Conservation (phyloP, 805 yeast species). For the Candida berthetii region DNA sequence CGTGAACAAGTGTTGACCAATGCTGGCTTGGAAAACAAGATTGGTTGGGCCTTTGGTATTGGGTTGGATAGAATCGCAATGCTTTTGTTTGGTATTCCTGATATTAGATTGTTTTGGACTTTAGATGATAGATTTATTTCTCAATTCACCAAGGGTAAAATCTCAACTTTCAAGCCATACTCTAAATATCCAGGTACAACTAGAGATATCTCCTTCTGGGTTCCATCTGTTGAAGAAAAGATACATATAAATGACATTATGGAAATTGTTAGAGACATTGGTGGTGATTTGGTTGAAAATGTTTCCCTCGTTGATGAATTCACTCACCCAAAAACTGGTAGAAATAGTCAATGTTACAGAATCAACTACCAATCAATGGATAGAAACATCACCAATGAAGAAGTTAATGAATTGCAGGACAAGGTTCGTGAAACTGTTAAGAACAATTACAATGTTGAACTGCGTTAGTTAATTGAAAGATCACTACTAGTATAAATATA, state of each 20-base stretch:
- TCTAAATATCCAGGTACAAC: constrained; percentile 85
- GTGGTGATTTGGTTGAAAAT: constrained; percentile 85
- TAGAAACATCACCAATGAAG: constrained; percentile 79
- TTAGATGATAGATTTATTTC: constrained; percentile 64
- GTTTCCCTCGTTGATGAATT: constrained; percentile 80
- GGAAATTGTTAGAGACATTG: constrained; percentile 83
- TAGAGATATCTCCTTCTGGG: constrained; percentile 92
- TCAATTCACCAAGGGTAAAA: constrained; percentile 65
- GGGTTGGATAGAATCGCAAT: constrained; percentile 95
- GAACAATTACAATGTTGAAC: constrained; percentile 45
- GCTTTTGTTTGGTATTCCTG: constrained; percentile 93
- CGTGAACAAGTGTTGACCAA: constrained; percentile 69
- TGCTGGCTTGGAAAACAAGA: constrained; percentile 58
- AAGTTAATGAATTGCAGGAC: constrained; percentile 70
- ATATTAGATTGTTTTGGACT: constrained; percentile 91
- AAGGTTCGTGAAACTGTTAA: constrained; percentile 54
- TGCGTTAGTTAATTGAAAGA: constrained; percentile 43
- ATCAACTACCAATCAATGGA: constrained; percentile 95
- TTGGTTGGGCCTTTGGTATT: constrained; percentile 98
- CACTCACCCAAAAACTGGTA: constrained; percentile 75
- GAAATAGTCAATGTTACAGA: constrained; percentile 79
- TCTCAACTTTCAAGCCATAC: constrained; percentile 76
- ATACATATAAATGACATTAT: constrained; percentile 84
- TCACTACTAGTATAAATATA: too few species aligned
- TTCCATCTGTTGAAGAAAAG: constrained; percentile 35